These are phyloP conservation scores for Rhizoclosmatium sp. DNA, from an alignment of 192 early-diverging fungal species.

Conservation along the genomic window DNA sequence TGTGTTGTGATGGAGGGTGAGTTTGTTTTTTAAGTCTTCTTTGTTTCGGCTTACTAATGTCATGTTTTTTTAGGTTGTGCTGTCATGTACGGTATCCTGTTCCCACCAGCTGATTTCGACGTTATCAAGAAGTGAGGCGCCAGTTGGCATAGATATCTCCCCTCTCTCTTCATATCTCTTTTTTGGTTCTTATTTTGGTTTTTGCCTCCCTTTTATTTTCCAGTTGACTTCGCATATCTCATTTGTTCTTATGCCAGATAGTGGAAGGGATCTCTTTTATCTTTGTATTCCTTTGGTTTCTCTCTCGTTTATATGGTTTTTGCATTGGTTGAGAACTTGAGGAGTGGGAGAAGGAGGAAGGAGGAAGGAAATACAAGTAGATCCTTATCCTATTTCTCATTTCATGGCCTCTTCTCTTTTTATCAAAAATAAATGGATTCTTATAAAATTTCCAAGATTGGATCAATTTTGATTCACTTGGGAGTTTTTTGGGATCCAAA, in stretches of 20 bases:
- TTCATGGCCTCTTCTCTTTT: not conserved
- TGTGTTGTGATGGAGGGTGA: slow-evolving; percentile 55
- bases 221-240: not conserved
- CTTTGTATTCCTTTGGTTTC: not conserved
- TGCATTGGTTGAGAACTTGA: not conserved
- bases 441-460: not conserved
- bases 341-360: not conserved
- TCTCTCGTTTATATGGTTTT: not conserved
- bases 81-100: slow-evolving; percentile 61
- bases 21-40: too few species aligned
- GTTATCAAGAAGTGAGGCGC: slow-evolving; percentile 60
- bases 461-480: not conserved
- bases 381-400: too few species aligned
- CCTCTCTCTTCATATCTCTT: slow-evolving; percentile 6
- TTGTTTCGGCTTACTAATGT: too few species aligned
- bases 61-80: slow-evolving; percentile 12
- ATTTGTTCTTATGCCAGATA: not conserved
- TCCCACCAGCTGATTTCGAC: slow-evolving; percentile 60
- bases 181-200: slow-evolving; percentile 13
- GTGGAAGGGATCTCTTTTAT: not conserved
- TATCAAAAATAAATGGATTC: not conserved
- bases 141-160: not conserved
- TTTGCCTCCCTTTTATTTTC: not conserved
- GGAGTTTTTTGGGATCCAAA: not conserved
- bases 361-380: not conserved